Evolutionary conservation across 208 protist species (phyloP), one percentile per base, ranked within the genome.

Genomic region (Leishmania aethiopica): DNA sequence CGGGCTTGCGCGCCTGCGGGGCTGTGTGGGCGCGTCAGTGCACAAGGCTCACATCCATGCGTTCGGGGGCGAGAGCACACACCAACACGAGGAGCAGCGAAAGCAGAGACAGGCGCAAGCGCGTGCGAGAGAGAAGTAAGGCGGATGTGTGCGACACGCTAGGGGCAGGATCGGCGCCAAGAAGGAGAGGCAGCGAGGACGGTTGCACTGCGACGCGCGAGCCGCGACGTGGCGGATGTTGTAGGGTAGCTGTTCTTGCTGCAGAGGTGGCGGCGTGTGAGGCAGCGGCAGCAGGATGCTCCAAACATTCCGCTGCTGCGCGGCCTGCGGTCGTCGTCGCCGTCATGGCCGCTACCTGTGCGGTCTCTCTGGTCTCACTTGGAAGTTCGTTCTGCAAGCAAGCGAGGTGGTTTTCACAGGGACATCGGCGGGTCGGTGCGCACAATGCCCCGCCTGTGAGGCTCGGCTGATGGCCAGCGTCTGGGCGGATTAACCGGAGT

Each of bases 321-420:
- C 25, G 57, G 57, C 25, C 25, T 32, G 15, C 42, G 28, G 69
- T 74, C 69, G 35, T 17, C 37, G 60, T 32, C 60, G 60, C 60
- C 8, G 35, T 42, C 35, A 17, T 42, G 22, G 64, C 64, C 11
- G 64, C 64, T 45, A 42, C 37, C 64, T 35, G 35, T 3, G 64
- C 67, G 25, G 35, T 15, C 47, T 15, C 78, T 42, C 72, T 17
- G 57, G 57, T 62, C 25, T 11, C 57, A n/a, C 28, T 32, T 17
- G 57, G 45, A 37, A 81, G 28, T 15, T 79, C 80, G 15, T 77
- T 73, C 84, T 79, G 45, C 75, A 83, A 57, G 81, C 84, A 4
- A 84, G 77, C 1, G 84, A 87, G 22, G 77, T 81, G 62, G 64
- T 25, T 13, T n/a, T 62, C 25, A 32, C 57, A n/a, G 25, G 25